Conservation (phyloP, 2,329 filamentous ascomycete genomes). For the Teratosphaeria viscida region DNA sequence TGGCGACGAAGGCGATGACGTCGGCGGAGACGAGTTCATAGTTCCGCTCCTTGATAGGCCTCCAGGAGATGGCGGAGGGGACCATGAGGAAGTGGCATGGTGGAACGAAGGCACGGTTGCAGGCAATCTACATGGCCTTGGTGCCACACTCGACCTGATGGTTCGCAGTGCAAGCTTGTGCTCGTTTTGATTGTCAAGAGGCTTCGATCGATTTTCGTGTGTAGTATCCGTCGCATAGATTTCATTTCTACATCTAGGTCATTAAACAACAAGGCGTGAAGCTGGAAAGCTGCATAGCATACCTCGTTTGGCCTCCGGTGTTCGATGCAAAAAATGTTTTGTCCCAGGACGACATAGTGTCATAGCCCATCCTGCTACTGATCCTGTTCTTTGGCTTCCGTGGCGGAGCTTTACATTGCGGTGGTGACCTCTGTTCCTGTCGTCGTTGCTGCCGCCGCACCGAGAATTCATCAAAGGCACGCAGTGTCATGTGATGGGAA, state of each 20-base stretch:
- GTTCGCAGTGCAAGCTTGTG: neutral
- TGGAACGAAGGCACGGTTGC: conserved; percentile 16
- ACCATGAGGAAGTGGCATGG: conserved; percentile 20
- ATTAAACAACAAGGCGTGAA: neutral
- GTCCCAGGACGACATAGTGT: conserved; percentile 17
- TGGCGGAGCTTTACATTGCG: neutral
- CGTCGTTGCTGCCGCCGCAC: neutral
- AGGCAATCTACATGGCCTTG: neutral
- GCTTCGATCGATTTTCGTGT: neutral
- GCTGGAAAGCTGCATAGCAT: neutral
- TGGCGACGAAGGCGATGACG: conserved; percentile 9
- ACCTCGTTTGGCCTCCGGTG: conserved; percentile 8
- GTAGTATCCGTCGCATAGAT: neutral
- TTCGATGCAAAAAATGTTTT: conserved; percentile 7
- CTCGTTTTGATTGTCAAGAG: neutral
- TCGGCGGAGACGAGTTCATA: conserved; percentile 1
- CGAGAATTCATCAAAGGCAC: neutral
- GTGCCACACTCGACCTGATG: neutral
- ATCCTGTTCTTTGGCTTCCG: neutral
- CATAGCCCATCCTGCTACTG: conserved; percentile 11
- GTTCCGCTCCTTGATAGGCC: conserved; percentile 3
- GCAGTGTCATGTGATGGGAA: neutral
- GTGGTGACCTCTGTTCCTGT: neutral
- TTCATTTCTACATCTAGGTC: neutral
- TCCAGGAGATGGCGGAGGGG: conserved; percentile 21